Base-by-base conservation (phyloP, 345 rosid species). In the Carallia pectinifolia region DNA sequence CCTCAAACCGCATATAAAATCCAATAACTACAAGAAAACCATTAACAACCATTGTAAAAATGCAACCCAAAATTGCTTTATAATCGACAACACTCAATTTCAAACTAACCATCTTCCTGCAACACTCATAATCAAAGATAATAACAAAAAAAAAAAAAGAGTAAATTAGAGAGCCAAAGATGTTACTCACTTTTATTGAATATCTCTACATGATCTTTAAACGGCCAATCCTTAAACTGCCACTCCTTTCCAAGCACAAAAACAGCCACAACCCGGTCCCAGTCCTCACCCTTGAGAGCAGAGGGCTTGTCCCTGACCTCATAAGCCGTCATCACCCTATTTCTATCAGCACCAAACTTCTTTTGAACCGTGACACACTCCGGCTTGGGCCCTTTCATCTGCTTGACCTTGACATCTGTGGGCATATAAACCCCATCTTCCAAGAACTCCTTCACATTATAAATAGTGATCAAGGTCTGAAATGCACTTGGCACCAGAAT, bases 151-250 rank as follows among this genome's bases (percentile, higher is more conserved):
- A 27, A 40, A 56, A 39, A 52, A 10, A 62, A 44, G 8, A 6
- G 27, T 10, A 40, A 69, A 65, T 15, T 34, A 29, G 18, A 58
- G 40, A 48, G 13, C 23, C 59, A 63, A 65, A 38, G 13, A 62
- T 30, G 55, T 37, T 44, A 66, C 97, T 81, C 79, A 95, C 97
- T 90, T 87, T 80, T 90, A 69, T 88, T 95, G 73, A 95, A 95
- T 34, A 92, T 90, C 87, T 92, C 97, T 29, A 92, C 93, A 63
- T 90, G 97, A 67, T 90, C 99, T 88, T 90, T 92, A 67, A 84
- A 95, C 64, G 99, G 99, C 97, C 99, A 95, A 40, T 92, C 99
- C 79, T 92, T 95, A 79, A 95, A 95, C 82, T 95, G 99, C 99
- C 99, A 92, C 76, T 95, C 97, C 68, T 95, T 95, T 5, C 99